Evolutionary conservation across 148 eudicot genomes (phyloP), one percentile per base, ranked within the genome.

Genomic region (Heliamphora exappendiculata): DNA sequence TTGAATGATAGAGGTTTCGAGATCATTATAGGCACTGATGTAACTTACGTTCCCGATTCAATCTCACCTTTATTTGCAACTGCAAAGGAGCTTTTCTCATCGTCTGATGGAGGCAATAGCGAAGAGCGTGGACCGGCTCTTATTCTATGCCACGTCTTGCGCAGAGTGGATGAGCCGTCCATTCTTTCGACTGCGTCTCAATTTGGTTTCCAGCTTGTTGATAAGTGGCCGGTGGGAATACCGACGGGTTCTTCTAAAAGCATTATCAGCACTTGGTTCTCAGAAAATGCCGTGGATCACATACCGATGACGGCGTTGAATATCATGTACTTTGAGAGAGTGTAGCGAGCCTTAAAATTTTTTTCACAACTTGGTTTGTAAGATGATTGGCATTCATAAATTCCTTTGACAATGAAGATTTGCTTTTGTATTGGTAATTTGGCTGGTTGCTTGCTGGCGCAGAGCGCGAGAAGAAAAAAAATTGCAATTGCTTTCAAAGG

Each of bases 1-100:
- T 49, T 86, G 62, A 89, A 85, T 54, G 72, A 68, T 20, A 22
- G 20, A 54, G 94, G 98, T 34, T 95, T 91, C 19, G 96, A 92
- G 6, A 47, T 92, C 72, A 92, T 95, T 59, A 75, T 95, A 26
- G 98, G 98, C 54, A 95, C 98, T 17, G 98, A 95, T 62, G 96
- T 95, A 36, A 91, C 97, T 20, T 95, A 95, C 67, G 73, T 88
- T 47, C 28, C 88, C 22, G 91, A 92, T 72, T 88, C 98, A 42
- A 86, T 91, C 14, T 59, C 53, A 28, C 97, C 98, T 16, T 82
- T 95, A 71, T 95, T 95, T 85, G 84, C 87, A 63, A 92, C 98
- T 31, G 94, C 97, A 12, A 78, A 77, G 70, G 89, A 87, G 64
- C 88, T 95, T 64, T 77, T 95, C 66, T 82, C 90, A 17, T 82